Conservation (phyloP, 495 filamentous ascomycete species). For the Penicillium daleae region DNA sequence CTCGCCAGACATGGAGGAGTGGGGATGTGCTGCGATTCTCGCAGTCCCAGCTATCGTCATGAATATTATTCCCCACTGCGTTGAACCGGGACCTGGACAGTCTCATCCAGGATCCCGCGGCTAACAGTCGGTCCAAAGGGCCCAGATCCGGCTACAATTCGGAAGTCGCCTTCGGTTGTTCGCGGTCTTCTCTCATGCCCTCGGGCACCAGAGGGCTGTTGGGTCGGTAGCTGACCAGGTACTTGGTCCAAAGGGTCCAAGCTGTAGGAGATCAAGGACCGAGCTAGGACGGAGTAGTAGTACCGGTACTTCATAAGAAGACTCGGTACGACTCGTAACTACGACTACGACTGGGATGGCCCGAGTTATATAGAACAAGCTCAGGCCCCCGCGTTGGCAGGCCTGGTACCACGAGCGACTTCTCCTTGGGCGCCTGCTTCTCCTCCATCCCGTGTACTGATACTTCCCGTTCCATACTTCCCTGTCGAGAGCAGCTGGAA, state of each 20-base stretch:
- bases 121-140: slow-evolving; percentile 18
- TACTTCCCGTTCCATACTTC: not conserved
- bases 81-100: not conserved
- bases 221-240: slow-evolving; percentile 4
- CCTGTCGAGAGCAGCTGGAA: no score
- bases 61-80: no score
- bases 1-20: not conserved
- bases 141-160: slow-evolving; percentile 9
- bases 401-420: not conserved
- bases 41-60: not conserved
- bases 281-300: not conserved
- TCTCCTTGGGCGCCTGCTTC: not conserved
- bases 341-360: not conserved
- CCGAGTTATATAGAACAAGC: slow-evolving; percentile 4
- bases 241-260: not conserved
- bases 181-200: slow-evolving; percentile 1
- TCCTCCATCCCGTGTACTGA: not conserved
- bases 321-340: not conserved
- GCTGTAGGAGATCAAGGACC: not conserved
- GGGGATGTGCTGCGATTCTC: not conserved
- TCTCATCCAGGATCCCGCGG: slow-evolving; percentile 10
- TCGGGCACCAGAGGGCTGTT: not conserved
- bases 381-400: not conserved
- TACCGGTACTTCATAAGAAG: not conserved
- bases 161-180: slow-evolving; percentile 18